Evolutionary conservation across 306 rosid species (phyloP).

Genomic region (Inga leiocalycina): DNA sequence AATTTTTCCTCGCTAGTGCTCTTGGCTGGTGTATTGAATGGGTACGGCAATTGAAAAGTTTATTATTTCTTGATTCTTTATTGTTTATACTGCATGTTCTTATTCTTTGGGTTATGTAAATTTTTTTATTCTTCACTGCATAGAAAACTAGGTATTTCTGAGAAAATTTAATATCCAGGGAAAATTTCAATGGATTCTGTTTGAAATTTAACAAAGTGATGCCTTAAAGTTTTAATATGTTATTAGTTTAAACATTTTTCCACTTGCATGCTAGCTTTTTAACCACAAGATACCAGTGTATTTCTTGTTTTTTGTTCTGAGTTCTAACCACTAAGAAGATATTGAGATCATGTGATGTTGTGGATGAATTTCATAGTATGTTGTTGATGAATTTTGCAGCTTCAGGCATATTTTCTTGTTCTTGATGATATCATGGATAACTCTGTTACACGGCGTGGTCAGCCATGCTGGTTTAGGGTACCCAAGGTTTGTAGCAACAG

Average conservation of each 20-base stretch:
- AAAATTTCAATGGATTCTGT: not conserved
- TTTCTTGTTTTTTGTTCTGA: not conserved
- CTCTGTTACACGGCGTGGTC: constrained; percentile 66
- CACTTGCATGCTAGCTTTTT: not conserved
- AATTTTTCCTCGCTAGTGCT: constrained; percentile 57
- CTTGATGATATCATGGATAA: constrained; percentile 68
- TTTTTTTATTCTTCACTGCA: not conserved
- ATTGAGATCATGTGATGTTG: not conserved
- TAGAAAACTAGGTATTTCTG: not conserved
- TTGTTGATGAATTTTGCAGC: constrained; percentile 49
- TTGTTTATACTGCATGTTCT: not conserved
- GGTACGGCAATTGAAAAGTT: constrained; percentile 38
- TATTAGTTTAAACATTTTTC: not conserved
- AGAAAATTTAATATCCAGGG: not conserved
- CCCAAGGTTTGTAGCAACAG: constrained; percentile 54
- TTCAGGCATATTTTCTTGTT: constrained; percentile 66
- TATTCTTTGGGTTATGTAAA: not conserved
- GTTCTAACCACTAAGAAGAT: constrained; percentile 9
- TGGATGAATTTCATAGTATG: constrained; percentile 5
- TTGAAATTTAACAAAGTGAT: not conserved
- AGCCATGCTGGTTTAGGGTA: constrained; percentile 63
- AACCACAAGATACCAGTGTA: not conserved
- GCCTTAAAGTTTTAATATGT: not conserved
- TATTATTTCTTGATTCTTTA: not conserved
- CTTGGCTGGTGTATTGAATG: constrained; percentile 78